Percentiles rank a stretch among this genome's conserved stretches.
Conservation (phyloP, 257 asterid genomes). For the Datura wrightii region DNA sequence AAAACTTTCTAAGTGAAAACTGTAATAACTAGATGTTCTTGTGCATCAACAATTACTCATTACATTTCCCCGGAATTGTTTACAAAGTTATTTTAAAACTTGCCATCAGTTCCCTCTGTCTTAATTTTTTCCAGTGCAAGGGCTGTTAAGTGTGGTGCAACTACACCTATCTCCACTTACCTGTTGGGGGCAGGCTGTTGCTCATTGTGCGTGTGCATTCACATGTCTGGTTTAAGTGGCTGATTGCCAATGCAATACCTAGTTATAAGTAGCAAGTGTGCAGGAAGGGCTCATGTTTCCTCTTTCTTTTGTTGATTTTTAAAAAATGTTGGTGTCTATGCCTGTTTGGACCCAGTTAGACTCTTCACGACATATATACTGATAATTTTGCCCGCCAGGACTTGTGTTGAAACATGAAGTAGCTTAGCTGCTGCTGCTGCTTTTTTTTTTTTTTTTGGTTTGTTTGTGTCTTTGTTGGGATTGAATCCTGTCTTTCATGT, state of each 20-base stretch:
- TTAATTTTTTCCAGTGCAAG: not conserved
- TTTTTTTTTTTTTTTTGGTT: no score
- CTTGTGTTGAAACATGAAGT: not conserved
- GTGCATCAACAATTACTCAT: conserved; percentile 26
- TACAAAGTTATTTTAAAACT: not conserved
- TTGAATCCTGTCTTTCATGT: not conserved
- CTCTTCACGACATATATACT: not conserved
- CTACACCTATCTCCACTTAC: not conserved
- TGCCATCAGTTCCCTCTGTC: not conserved
- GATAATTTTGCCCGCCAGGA: not conserved
- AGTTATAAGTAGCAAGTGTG: not conserved
- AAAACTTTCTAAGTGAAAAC: conserved; percentile 19
- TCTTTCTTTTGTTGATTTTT: not conserved
- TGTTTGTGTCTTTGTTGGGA: not conserved
- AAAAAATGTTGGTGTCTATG: not conserved
- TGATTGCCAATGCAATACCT: not conserved
- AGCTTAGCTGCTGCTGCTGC: no score
- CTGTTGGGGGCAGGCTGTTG: not conserved
- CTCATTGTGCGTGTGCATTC: not conserved
- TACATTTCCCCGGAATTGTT: conserved; percentile 1
- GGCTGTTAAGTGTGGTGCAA: not conserved
- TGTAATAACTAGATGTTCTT: conserved; percentile 26
- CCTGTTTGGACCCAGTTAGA: not conserved
- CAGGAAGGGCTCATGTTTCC: not conserved
- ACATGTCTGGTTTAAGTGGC: not conserved